Conservation (phyloP, 2,329 filamentous ascomycete genomes). For the Tympanopsis confertula region DNA sequence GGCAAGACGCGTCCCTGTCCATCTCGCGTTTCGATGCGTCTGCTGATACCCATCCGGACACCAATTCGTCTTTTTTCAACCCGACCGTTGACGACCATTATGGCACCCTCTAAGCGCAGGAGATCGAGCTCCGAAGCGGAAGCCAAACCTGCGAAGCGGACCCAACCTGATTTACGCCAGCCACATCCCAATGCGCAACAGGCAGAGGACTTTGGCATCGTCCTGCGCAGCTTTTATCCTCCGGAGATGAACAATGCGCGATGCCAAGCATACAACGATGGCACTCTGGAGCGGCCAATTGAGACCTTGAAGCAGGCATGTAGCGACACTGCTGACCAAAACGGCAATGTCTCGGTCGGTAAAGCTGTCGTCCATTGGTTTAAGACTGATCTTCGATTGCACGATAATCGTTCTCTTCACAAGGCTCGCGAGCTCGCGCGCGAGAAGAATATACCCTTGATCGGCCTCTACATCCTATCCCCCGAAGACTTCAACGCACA, state of each 20-base stretch:
- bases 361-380: slow-evolving; percentile 58
- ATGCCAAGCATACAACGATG: slow-evolving; percentile 45
- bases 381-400: slow-evolving; percentile 48
- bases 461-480: slow-evolving; percentile 51
- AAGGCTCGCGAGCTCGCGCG: slow-evolving; percentile 42
- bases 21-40: no score
- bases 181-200: slow-evolving; percentile 15
- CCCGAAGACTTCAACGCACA: slow-evolving; percentile 59
- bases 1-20: no score
- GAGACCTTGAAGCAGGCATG: slow-evolving; percentile 38
- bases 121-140: no score
- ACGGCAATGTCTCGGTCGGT: slow-evolving; percentile 27
- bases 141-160: no score
- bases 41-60: no score
- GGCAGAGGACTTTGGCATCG: slow-evolving; percentile 31
- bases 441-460: slow-evolving; percentile 38
- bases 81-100: no score
- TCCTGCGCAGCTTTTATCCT: slow-evolving; percentile 51
- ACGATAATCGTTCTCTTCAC: slow-evolving; percentile 47
- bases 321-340: slow-evolving; percentile 27
- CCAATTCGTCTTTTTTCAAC: no score
- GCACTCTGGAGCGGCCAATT: slow-evolving; percentile 46
- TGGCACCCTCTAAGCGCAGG: no score
- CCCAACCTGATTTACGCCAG: neutral
- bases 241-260: slow-evolving; percentile 55